Conservation (phyloP, 805 yeast genomes). For the Kazachstania taianensis region DNA sequence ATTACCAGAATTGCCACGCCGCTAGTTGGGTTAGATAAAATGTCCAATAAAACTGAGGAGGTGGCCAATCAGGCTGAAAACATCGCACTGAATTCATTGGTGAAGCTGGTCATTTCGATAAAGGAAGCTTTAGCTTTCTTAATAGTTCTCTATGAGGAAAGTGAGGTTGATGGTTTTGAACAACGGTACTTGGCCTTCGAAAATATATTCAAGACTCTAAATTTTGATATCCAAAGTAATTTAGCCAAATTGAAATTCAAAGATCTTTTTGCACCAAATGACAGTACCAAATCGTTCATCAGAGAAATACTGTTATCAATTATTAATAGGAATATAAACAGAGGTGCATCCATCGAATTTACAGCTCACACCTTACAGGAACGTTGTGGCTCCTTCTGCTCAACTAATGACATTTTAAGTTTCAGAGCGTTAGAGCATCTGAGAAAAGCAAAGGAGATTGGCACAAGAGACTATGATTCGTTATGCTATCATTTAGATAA, state of each 20-base stretch:
- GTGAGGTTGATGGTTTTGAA: conserved; percentile 31
- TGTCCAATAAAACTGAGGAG: conserved; percentile 36
- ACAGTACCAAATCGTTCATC: conserved; percentile 44
- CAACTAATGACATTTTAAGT: conserved; percentile 84
- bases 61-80: conserved; percentile 83
- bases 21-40: conserved; percentile 44
- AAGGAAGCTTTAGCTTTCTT: conserved; percentile 88
- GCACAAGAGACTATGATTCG: conserved; percentile 61
- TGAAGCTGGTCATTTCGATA: conserved; percentile 63
- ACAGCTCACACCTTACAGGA: conserved; percentile 83
- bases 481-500: conserved; percentile 54
- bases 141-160: conserved; percentile 70
- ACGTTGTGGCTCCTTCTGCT: conserved; percentile 89
- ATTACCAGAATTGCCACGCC: conserved; percentile 22
- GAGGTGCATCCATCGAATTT: conserved; percentile 88
- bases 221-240: conserved; percentile 57
- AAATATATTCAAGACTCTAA: conserved; percentile 60
- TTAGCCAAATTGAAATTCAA: conserved; percentile 59
- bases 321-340: conserved; percentile 75
- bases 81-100: conserved; percentile 69
- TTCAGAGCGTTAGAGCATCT: conserved; percentile 90
- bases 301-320: conserved; percentile 83
- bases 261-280: conserved; percentile 66
- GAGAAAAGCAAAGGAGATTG: conserved; percentile 73
- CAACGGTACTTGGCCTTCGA: conserved; percentile 37